These are phyloP conservation scores for Podospora tetraspora DNA, from an alignment of 495 filamentous ascomycete genomes.

Conservation along the genomic window DNA sequence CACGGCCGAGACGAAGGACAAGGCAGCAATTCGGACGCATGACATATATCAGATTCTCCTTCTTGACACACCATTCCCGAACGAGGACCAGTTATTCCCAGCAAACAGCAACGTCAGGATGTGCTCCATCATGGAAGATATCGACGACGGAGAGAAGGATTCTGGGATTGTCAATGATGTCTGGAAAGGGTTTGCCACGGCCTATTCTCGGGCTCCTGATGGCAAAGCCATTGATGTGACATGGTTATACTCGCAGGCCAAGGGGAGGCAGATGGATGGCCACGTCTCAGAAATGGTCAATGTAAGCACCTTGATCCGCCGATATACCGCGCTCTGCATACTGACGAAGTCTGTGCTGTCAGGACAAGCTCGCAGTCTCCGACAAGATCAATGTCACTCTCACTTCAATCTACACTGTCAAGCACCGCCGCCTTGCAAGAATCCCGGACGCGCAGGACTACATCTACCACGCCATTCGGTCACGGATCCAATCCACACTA, in stretches of 20 bases:
- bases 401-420: slow-evolving; percentile 4
- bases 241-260: slow-evolving; percentile 11
- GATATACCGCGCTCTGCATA: no score
- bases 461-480: slow-evolving; percentile 9
- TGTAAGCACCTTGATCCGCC: no score
- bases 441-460: slow-evolving; percentile 8
- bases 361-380: background rate
- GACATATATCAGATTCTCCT: slow-evolving; percentile 10
- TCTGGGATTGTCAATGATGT: slow-evolving; percentile 4
- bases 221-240: background rate
- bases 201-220: background rate
- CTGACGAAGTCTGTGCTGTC: background rate
- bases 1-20: background rate
- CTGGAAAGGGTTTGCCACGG: background rate
- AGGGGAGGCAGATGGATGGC: background rate
- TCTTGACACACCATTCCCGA: slow-evolving; percentile 14
- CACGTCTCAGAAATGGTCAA: background rate
- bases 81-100: slow-evolving; percentile 1
- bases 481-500: slow-evolving; percentile 1
- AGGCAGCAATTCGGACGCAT: background rate
- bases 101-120: slow-evolving; percentile 15
- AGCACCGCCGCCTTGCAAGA: slow-evolving; percentile 7
- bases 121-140: slow-evolving; percentile 9
- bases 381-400: background rate
- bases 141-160: slow-evolving; percentile 10